phyloP scores from a whole-genome alignment of 208 protist species.

The Crithidia mellificae region DNA sequence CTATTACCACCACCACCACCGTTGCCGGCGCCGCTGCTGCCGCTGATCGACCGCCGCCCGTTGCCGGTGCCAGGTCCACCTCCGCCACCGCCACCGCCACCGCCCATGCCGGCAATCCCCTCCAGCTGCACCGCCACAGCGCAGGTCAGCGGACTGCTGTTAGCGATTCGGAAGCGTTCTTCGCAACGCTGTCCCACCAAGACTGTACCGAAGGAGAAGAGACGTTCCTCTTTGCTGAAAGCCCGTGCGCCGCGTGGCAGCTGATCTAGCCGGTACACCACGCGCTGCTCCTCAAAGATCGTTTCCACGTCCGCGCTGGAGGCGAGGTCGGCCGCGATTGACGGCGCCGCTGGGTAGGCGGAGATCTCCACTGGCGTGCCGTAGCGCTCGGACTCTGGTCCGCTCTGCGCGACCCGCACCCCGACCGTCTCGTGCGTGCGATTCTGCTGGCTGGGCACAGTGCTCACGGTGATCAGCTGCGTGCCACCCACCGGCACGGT shows the following conservation, averaged over 20 bases:
- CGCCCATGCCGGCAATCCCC: conserved; percentile 18
- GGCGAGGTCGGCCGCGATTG: conserved; percentile 89
- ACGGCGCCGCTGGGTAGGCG: conserved; percentile 92
- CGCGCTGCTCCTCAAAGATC: conserved; percentile 98
- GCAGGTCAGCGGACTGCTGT: conserved; percentile 93
- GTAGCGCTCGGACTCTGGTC: conserved; percentile 60
- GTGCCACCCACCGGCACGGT: conserved; percentile 65
- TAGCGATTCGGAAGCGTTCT: conserved; percentile 95
- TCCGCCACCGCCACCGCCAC: conserved; percentile 24
- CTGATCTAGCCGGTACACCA: conserved; percentile 83
- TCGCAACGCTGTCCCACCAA: conserved; percentile 79
- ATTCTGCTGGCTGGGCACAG: conserved; percentile 65
- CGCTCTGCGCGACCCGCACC: conserved; percentile 90
- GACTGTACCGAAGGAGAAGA: conserved; percentile 93
- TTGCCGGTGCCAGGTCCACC: conserved; percentile 23
- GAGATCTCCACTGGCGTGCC: conserved; percentile 91
- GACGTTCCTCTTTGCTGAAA: conserved; percentile 89
- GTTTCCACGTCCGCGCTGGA: conserved; percentile 78
- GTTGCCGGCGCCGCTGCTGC: conserved; percentile 1
- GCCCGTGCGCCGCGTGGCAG: conserved; percentile 63
- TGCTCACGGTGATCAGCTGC: conserved; percentile 66
- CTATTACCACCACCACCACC: conserved; percentile 6
- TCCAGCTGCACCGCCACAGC: conserved; percentile 74
- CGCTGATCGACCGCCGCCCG: conserved; percentile 8
- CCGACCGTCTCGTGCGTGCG: conserved; percentile 81